A percentile compares a stretch with the other conserved stretches of the same genome.
These are phyloP conservation scores for Bolboschoenus planiculmis DNA, from an alignment of 176 grass and related monocot species.

Conservation along the genomic window DNA sequence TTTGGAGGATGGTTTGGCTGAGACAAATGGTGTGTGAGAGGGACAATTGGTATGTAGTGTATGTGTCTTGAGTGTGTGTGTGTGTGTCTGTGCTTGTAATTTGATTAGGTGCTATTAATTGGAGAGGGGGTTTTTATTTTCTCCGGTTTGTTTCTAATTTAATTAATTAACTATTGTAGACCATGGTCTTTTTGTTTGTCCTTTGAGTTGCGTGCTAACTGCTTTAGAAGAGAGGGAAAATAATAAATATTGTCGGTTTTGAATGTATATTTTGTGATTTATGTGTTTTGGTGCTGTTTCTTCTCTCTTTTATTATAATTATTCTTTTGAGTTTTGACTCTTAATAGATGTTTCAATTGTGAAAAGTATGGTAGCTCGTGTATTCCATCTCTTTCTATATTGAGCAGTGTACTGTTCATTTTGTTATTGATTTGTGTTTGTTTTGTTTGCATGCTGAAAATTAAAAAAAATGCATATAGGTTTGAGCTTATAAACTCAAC, in stretches of 20 bases:
- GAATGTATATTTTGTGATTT: constrained; percentile 18
- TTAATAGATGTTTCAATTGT: background rate
- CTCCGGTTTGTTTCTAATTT: constrained; percentile 15
- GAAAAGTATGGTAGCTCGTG: background rate
- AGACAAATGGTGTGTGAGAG: background rate
- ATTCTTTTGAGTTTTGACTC: background rate
- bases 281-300: constrained; percentile 25
- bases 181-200: background rate
- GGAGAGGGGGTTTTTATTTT: constrained; percentile 14
- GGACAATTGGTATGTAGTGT: background rate
- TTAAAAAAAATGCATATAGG: background rate
- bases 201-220: constrained; percentile 12
- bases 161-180: constrained; percentile 11
- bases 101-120: constrained; percentile 26
- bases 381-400: background rate
- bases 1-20: constrained; percentile 35
- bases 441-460: background rate
- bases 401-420: background rate
- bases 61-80: background rate
- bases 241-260: constrained; percentile 4
- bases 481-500: background rate
- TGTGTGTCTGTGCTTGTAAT: background rate
- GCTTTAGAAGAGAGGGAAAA: background rate
- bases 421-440: background rate
- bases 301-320: constrained; percentile 31